Evolutionary conservation across 345 rosid genomes (phyloP), one percentile per base, ranked within the genome.

Genomic region (Noccaea caerulescens): DNA sequence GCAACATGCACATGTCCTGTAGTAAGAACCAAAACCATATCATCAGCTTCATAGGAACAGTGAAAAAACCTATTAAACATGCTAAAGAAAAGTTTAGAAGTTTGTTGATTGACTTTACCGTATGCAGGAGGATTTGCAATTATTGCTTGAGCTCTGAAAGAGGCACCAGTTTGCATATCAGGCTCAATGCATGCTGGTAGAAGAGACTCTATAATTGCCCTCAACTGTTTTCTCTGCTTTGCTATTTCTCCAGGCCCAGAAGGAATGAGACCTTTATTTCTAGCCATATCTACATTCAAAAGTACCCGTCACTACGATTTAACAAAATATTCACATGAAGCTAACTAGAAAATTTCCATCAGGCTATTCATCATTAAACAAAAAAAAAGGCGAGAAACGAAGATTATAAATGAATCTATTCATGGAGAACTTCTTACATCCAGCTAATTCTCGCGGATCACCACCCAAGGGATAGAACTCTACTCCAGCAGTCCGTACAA

Each of bases 81-180:
- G 13, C 25, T 56, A 11, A 18, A 44, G 66, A 58, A 37, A 23
- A 37, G 18, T 11, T 47, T 25, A 47, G 43, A 63, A 11, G 50
- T 25, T 41, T 7, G 14, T 11, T 23, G 43, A 54, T 57, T 58
- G 62, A 86, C 80, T 25, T 25, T 56, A 91, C 97, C 99, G 75
- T 91, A 94, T 30, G 97, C 97, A 49, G 97, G 97, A 63, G 99
- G 99, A 72, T 94, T 94, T 73, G 99, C 96, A 65, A 94, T 94
- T 56, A 94, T 86, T 52, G 99, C 99, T 78, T 94, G 97, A 66
- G 97, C 96, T 91, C 82, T 82, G 77, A 94, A 94, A 61, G 85
- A 76, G 47, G 63, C 72, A 63, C 83, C 82, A 47, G 97, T 85
- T 85, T 87, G 96, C 47, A 81, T 68, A 80, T 91, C 95, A 3